Evolutionary conservation across 208 protist genomes (phyloP), one percentile per base, ranked within the genome.

Genomic region (Leishmania mexicana): DNA sequence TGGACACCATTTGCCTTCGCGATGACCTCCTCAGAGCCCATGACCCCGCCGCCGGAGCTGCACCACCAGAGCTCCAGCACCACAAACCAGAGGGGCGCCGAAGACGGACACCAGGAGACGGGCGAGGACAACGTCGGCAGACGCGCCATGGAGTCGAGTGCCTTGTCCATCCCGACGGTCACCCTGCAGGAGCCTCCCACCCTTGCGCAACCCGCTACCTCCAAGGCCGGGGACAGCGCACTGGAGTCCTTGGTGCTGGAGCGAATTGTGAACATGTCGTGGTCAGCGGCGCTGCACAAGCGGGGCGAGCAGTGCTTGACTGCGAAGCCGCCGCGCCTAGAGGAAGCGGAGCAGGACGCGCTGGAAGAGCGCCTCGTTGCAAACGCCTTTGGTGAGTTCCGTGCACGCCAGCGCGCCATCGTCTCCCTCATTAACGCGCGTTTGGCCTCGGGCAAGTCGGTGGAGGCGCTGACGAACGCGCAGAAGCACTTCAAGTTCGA

Each of bases 401-500:
- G 83, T n/a, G 87, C 86, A 4, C 84, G 84, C 10, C 94, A 97
- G 85, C 80, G 87, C 35, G 87, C 92, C n/a, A 90, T 95, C 75
- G 83, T 88, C 57, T 96, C 93, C 5, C 80, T 94, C 75, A 85
- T 96, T 53, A 84, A 89, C 73, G 87, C 87, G 15, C 80, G 84
- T 51, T 76, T 97, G 58, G 85, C 90, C 15, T 82, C 85, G 1
- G 93, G 94, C 35, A 88, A 89, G 67, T 94, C 87, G 28, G 81
- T 90, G 28, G 91, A 92, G 65, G 93, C 94, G 3, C 80, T 95
- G 38, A 74, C 80, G 19, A 82, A 88, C 40, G 90, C 92, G 3
- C 83, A 87, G 62, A 85, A 83, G 70, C 93, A 97, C 83, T 95
- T 97, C 83, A 89, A 85, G 31, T 91, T 91, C 45, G 92, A 94